Evolutionary conservation across 2,329 filamentous ascomycete species (phyloP).

Genomic region (Phialocephala subalpina): DNA sequence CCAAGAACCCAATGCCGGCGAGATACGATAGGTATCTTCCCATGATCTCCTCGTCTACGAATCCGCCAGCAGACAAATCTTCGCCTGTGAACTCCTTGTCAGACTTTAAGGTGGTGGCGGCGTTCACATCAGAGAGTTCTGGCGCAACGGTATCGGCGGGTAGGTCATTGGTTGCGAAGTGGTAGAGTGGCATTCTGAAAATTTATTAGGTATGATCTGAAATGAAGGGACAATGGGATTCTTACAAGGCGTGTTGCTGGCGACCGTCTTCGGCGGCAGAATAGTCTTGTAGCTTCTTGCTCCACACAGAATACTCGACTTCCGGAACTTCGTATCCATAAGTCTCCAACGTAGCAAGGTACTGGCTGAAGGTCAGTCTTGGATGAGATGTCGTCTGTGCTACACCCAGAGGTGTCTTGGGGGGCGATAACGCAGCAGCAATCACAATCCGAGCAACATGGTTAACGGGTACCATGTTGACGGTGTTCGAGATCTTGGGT

Average conservation of each 20-base stretch:
- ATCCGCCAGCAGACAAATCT: conserved; percentile 39
- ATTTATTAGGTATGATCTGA: conserved; percentile 9
- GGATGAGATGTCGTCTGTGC: conserved; percentile 84
- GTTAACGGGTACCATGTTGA: conserved; percentile 88
- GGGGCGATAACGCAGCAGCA: conserved; percentile 65
- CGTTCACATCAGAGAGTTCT: conserved; percentile 74
- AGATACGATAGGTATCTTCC: conserved; percentile 43
- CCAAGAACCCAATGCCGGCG: conserved; percentile 41
- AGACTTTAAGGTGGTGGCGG: conserved; percentile 67
- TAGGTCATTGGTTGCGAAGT: conserved; percentile 74
- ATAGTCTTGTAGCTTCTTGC: conserved; percentile 66
- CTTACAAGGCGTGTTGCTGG: conserved; percentile 73
- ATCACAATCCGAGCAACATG: conserved; percentile 85
- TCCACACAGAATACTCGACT: conserved; percentile 75
- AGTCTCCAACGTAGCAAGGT: conserved; percentile 71
- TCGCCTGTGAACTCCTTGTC: conserved; percentile 54
- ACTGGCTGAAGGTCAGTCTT: conserved; percentile 79
- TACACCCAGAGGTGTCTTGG: conserved; percentile 55
- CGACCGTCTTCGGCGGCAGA: conserved; percentile 55
- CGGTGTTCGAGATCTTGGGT: conserved; percentile 82
- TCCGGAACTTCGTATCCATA: conserved; percentile 78
- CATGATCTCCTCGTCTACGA: conserved; percentile 41
- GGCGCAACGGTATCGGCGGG: conserved; percentile 73
- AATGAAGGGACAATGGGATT: not conserved
- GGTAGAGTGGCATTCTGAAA: conserved; percentile 68